Evolutionary conservation across 305 asterid genomes (phyloP).

Genomic region (Fraxinus paxiana): DNA sequence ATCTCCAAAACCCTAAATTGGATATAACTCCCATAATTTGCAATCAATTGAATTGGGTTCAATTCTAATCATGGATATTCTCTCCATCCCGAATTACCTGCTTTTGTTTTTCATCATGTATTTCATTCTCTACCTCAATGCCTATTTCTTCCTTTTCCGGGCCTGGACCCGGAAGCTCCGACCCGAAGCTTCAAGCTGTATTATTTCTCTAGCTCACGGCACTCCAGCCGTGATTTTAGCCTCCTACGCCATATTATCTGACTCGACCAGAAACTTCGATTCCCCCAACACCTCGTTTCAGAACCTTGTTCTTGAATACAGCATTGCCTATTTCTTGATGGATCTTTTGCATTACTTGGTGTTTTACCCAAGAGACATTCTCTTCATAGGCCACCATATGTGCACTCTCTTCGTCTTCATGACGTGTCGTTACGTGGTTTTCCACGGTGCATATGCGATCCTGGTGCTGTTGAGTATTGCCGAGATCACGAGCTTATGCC

Average conservation of each 20-base stretch:
- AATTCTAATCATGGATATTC: conserved; percentile 39
- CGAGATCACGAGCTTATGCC: conserved; percentile 86
- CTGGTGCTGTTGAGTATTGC: conserved; percentile 68
- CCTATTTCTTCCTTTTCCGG: conserved; percentile 56
- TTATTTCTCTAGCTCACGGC: conserved; percentile 75
- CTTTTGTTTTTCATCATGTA: conserved; percentile 45
- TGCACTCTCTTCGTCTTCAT: conserved; percentile 87
- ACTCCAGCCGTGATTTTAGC: conserved; percentile 84
- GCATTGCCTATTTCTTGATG: conserved; percentile 82
- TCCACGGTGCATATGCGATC: conserved; percentile 73
- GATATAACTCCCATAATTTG: background rate
- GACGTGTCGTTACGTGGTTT: conserved; percentile 75
- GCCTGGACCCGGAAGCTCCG: conserved; percentile 60
- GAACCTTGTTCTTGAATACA: conserved; percentile 68
- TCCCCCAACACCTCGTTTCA: conserved; percentile 64
- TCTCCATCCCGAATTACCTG: conserved; percentile 34
- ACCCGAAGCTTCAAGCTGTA: conserved; percentile 88
- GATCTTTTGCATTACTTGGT: conserved; percentile 73
- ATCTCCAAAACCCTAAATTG: background rate
- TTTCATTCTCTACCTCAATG: conserved; percentile 42
- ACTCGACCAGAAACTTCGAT: conserved; percentile 48
- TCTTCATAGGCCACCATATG: conserved; percentile 83
- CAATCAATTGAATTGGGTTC: background rate
- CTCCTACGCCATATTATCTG: conserved; percentile 40
- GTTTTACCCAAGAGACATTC: conserved; percentile 62